Evolutionary conservation across 768 basidiomycete genomes (phyloP), one percentile per base, ranked within the genome.

Genomic region (Suillus occidentalis): DNA sequence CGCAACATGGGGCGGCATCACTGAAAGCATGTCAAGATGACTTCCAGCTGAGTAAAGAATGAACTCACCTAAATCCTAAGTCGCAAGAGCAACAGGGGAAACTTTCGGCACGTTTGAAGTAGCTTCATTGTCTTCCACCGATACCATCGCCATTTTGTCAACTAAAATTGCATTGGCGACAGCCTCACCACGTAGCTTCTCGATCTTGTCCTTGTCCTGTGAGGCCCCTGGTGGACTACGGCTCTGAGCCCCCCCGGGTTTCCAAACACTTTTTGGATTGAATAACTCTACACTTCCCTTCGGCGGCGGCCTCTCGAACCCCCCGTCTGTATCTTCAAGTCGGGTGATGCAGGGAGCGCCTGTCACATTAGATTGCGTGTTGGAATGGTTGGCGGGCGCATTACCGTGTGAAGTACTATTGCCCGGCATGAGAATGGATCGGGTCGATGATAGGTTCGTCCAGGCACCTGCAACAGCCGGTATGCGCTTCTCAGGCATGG

Each of bases 401-500:
- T 67, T 80, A 3, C 78, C 78, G 7, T 71, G 69, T 14, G 68
- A 68, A 66, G 67, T 74, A 61, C 63, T 76, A 56, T 79, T 78
- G 22, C 75, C 74, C 13, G 82, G 75, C 65, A 80, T 76, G 50
- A 90, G 81, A 65, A 86, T 80, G 25, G 87, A 80, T 16, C 87
- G 81, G 25, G 78, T 77, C 31, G 79, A 79, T 31, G 85, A 78
- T 34, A 84, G 74, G 67, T 87, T 89, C 25, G 84, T 86, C 92
- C 92, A 94, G 28, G 88, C 91, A 31, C 91, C 90, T 36, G 80
- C 80, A 7, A 83, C 83, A 2, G 80, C 77, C 4, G 87, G 87
- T 7, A 80, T 71, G 53, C 84, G 84, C 69, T 83, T 86, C 74
- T 88, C 88, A 22, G 76, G 72, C 36, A 76, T 74, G 25, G 80